Percentiles rank a stretch among this genome's conserved stretches.
Evolutionary conservation across 2,329 filamentous ascomycete species (phyloP).

Genomic region (Colletotrichum coccodes): DNA sequence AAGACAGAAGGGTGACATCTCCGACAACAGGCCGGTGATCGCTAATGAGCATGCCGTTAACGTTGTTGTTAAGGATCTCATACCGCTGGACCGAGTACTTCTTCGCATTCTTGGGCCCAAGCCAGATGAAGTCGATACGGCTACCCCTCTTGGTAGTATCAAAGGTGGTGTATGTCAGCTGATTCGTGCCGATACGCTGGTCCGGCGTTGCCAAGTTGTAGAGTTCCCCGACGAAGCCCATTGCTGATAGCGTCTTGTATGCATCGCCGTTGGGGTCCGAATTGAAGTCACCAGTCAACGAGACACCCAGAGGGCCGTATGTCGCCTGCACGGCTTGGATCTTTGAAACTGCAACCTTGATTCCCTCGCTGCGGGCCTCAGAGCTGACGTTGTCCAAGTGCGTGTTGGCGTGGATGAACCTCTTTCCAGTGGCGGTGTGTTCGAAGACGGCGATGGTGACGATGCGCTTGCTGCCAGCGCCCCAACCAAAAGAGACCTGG

Average conservation of each 20-base stretch:
- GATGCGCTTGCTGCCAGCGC: constrained; percentile 53
- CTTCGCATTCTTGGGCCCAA: constrained; percentile 45
- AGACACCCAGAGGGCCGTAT: constrained; percentile 44
- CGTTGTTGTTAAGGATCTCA: constrained; percentile 66
- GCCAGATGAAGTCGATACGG: constrained; percentile 75
- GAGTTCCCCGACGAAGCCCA: constrained; percentile 44
- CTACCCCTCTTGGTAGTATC: constrained; percentile 50
- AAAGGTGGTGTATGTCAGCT: constrained; percentile 74
- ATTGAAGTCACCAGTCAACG: constrained; percentile 64
- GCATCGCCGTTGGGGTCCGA: constrained; percentile 50
- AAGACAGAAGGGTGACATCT: constrained; percentile 53
- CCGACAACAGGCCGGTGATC: constrained; percentile 76
- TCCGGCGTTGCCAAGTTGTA: constrained; percentile 43
- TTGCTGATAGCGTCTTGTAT: constrained; percentile 37
- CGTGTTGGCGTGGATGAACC: constrained; percentile 59
- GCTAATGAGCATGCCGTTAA: constrained; percentile 62
- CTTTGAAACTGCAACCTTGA: constrained; percentile 52
- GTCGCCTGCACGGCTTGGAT: constrained; percentile 39
- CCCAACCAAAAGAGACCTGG: constrained; percentile 69
- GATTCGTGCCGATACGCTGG: constrained; percentile 38
- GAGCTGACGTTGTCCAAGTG: constrained; percentile 62
- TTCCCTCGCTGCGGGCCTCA: constrained; percentile 52
- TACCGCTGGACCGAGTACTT: constrained; percentile 57
- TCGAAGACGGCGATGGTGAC: constrained; percentile 59
- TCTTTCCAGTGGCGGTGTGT: constrained; percentile 48